These are phyloP conservation scores for Claviceps lovelessii DNA, from an alignment of 2,329 filamentous ascomycete species.

Conservation along the genomic window DNA sequence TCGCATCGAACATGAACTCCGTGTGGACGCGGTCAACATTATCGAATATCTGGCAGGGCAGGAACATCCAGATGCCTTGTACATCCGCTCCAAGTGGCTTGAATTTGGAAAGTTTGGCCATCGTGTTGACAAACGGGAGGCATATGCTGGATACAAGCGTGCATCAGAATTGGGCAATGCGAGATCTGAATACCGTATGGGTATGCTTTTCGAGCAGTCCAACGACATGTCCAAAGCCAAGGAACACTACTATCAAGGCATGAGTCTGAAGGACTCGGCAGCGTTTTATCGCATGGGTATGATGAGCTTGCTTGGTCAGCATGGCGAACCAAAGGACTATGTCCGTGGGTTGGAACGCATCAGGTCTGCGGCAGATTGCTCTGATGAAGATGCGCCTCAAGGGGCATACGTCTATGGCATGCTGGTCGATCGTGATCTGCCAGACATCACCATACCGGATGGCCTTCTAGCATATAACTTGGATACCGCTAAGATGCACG, in stretches of 20 bases:
- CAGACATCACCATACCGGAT: slow-evolving; percentile 73
- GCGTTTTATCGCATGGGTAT: slow-evolving; percentile 80
- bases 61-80: slow-evolving; percentile 82
- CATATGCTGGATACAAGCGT: slow-evolving; percentile 71
- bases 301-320: slow-evolving; percentile 92
- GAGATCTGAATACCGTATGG: slow-evolving; percentile 88
- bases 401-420: slow-evolving; percentile 93
- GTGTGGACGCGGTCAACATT: slow-evolving; percentile 80
- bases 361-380: slow-evolving; percentile 64
- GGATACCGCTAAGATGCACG: slow-evolving; percentile 63
- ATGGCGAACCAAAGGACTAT: slow-evolving; percentile 75
- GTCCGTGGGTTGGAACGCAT: slow-evolving; percentile 68
- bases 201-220: slow-evolving; percentile 94
- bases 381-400: slow-evolving; percentile 93
- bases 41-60: slow-evolving; percentile 82
- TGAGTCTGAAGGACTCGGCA: slow-evolving; percentile 71
- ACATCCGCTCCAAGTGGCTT: slow-evolving; percentile 90
- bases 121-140: slow-evolving; percentile 85
- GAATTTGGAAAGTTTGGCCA: slow-evolving; percentile 95
- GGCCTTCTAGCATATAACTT: slow-evolving; percentile 56
- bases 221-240: slow-evolving; percentile 87
- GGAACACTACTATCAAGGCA: slow-evolving; percentile 74
- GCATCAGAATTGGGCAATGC: slow-evolving; percentile 79
- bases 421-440: slow-evolving; percentile 78
- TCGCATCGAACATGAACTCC: slow-evolving; percentile 74